These are phyloP conservation scores for Wickerhamomyces canadensis DNA, from an alignment of 805 yeast genomes.

Conservation along the genomic window DNA sequence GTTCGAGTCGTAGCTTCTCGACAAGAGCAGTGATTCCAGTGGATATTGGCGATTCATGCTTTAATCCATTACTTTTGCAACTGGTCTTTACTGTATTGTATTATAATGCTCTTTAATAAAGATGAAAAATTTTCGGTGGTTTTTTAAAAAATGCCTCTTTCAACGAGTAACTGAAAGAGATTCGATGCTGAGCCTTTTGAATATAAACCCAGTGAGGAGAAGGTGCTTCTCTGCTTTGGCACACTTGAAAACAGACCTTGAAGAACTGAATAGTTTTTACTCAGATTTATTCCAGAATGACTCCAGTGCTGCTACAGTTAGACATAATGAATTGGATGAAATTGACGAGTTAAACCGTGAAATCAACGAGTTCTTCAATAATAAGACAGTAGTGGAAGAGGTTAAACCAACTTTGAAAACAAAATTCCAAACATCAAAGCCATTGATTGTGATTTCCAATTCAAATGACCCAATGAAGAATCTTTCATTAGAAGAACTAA, in stretches of 20 bases:
- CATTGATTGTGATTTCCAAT: slow-evolving; percentile 53
- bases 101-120: no score
- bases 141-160: no score
- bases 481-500: slow-evolving; percentile 74
- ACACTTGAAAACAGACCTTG: slow-evolving; percentile 18
- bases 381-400: slow-evolving; percentile 4
- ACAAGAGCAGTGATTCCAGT: slow-evolving; percentile 2
- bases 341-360: slow-evolving; percentile 31
- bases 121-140: no score
- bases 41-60: slow-evolving; percentile 4
- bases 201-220: background rate
- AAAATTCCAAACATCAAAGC: slow-evolving; percentile 24
- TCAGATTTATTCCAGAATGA: slow-evolving; percentile 25
- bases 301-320: no score
- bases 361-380: slow-evolving; percentile 24
- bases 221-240: slow-evolving; percentile 5
- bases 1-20: slow-evolving; percentile 3
- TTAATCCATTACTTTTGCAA: no score
- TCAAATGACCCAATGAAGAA: slow-evolving; percentile 67
- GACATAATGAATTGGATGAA: slow-evolving; percentile 22
- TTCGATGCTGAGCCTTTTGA: no score
- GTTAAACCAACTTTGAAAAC: slow-evolving; percentile 17
- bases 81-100: no score
- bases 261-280: slow-evolving; percentile 31
- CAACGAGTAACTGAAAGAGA: no score